Conservation (phyloP, 2,329 filamentous ascomycete genomes). For the Reticulascus tulasneorum region DNA sequence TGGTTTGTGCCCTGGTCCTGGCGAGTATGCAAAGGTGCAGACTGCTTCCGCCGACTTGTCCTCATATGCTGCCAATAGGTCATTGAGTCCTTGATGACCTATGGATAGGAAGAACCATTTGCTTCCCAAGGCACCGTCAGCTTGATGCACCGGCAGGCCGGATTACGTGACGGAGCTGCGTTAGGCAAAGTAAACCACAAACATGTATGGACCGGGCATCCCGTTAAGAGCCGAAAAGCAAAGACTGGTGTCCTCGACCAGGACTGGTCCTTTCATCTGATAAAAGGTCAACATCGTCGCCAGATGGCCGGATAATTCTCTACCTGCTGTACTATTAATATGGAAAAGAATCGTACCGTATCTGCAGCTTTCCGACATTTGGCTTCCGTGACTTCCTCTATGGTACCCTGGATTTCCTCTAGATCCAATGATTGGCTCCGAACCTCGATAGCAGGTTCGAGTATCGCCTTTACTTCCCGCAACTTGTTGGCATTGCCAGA, state of each 20-base stretch:
- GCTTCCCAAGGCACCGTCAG: no score
- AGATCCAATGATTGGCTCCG: slow-evolving; percentile 74
- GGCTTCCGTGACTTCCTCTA: slow-evolving; percentile 85
- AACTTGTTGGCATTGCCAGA: slow-evolving; percentile 96
- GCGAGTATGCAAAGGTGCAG: slow-evolving; percentile 90
- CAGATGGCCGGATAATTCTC: background rate
- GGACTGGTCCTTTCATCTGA: slow-evolving; percentile 77
- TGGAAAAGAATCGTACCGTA: slow-evolving; percentile 59
- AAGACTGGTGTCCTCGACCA: slow-evolving; percentile 93
- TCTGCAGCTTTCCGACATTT: slow-evolving; percentile 84
- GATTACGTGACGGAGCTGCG: no score
- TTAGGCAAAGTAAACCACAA: slow-evolving; percentile 30
- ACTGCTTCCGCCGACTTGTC: slow-evolving; percentile 92
- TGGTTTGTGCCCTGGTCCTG: slow-evolving; percentile 78
- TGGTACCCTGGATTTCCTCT: slow-evolving; percentile 83
- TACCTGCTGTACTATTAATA: no score
- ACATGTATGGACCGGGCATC: slow-evolving; percentile 97
- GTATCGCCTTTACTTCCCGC: slow-evolving; percentile 80
- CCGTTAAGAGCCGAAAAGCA: slow-evolving; percentile 88
- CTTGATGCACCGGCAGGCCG: no score
- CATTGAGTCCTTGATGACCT: slow-evolving; percentile 83
- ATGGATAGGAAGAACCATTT: slow-evolving; percentile 90
- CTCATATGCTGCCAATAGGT: slow-evolving; percentile 80
- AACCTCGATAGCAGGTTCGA: slow-evolving; percentile 70
- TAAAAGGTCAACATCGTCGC: slow-evolving; percentile 2